These are phyloP conservation scores for Lichtheimia ramosa DNA, from an alignment of 371 early-diverging fungal species.

Conservation along the genomic window DNA sequence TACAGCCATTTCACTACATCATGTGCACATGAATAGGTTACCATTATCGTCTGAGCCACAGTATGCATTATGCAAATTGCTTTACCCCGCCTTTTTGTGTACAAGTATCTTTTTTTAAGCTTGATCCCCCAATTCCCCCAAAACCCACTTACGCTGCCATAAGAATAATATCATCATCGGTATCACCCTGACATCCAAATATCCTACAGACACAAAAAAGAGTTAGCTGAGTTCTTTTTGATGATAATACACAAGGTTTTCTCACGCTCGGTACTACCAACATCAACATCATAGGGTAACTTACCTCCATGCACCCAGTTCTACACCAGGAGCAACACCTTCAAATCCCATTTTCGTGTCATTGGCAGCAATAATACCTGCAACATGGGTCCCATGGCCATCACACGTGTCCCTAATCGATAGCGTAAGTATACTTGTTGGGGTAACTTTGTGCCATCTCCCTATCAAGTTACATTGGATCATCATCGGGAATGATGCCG, in stretches of 20 bases:
- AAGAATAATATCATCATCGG: conserved; percentile 30
- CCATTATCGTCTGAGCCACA: not conserved
- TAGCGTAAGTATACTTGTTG: not conserved
- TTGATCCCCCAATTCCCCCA: no score
- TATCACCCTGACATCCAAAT: conserved; percentile 26
- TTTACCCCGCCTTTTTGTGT: no score
- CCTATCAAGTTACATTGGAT: conserved; percentile 21
- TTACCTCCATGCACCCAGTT: conserved; percentile 30
- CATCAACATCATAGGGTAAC: not conserved
- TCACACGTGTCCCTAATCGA: conserved; percentile 17
- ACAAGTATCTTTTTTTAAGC: no score
- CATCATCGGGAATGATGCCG: conserved; percentile 17
- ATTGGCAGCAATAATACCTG: conserved; percentile 64
- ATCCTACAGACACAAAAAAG: conserved; percentile 10
- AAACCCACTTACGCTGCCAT: conserved; percentile 21
- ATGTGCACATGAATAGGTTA: not conserved
- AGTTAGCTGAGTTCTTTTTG: not conserved
- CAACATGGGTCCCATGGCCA: conserved; percentile 63
- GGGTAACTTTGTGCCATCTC: not conserved
- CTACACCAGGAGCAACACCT: conserved; percentile 29
- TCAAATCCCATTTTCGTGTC: conserved; percentile 29
- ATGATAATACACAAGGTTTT: not conserved
- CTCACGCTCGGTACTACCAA: not conserved
- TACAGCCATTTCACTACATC: conserved; percentile 15
- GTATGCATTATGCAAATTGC: not conserved